Base-by-base conservation (phyloP, 768 basidiomycete species). In the Suillus decipiens region DNA sequence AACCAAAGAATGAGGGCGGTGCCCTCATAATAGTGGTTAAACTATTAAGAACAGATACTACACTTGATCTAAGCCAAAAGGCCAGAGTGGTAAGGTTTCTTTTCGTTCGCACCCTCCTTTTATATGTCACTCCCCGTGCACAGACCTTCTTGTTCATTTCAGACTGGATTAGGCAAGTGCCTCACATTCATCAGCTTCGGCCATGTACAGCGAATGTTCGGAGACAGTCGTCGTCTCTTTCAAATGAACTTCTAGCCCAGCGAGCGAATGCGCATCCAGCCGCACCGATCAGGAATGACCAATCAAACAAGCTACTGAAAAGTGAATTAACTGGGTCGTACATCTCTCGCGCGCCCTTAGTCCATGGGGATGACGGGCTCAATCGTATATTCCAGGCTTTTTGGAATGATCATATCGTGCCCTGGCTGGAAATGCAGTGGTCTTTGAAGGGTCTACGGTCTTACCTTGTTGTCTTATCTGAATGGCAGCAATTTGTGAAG, bases 51-150 rank as follows among this genome's bases (percentile, higher is more conserved):
- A 86, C 84, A 86, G 85, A 86, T 86, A 86, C 86, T 86, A 86
- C 86, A 86, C 86, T 86, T 86, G 85, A 86, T 86, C 85, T 86
- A 85, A 86, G 84, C 85, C 85, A 85, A 84, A 82, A 83, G 83
- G 83, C 83, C 83, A 80, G 79, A 80, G 79, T 80, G 79, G 79
- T 80, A 70, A 39, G 55, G 55, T 10, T 56, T 19, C 22, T 74
- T 1, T 7, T 5, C 0, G 14, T 24, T 10, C 8, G 3, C 10
- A 10, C 9, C 9, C 3, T 9, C 36, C 36, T 56, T 56, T 37
- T 56, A 56, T 39, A 56, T 24, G 36, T 12, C 11, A 12, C 45
- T 47, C 24, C 8, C 1, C 10, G 22, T 24, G 55, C 55, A 56
- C 55, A 37, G 55, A 5, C 55, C 55, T 15, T 14, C 7, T 3